A percentile compares a stretch with the other conserved stretches of the same genome.
Evolutionary conservation across 2,329 filamentous ascomycete species (phyloP).

Genomic region (Ophiostoma sp.): DNA sequence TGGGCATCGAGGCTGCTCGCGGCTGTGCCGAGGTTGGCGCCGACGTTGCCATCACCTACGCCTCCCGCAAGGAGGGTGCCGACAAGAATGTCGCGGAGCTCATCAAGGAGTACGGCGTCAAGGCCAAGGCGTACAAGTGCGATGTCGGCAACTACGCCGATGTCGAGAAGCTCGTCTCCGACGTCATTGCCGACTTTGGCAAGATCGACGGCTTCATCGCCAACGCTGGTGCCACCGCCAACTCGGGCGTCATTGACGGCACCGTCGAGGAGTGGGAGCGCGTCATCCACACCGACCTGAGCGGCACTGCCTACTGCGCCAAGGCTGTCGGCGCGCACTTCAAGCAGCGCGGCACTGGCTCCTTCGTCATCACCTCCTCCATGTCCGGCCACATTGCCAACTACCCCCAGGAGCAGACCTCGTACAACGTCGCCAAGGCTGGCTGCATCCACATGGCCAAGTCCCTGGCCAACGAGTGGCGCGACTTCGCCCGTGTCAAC

Average conservation of each 20-base stretch:
- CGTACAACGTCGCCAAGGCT: constrained; percentile 69
- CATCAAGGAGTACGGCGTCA: constrained; percentile 60
- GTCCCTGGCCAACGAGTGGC: constrained; percentile 73
- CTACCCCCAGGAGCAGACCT: constrained; percentile 66
- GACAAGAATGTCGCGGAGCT: constrained; percentile 62
- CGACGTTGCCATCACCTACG: constrained; percentile 66
- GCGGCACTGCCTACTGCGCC: constrained; percentile 73
- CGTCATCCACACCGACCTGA: constrained; percentile 66
- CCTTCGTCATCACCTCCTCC: constrained; percentile 71
- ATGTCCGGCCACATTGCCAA: constrained; percentile 77
- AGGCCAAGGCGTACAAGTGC: constrained; percentile 59
- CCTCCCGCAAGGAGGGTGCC: constrained; percentile 62
- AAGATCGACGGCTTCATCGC: constrained; percentile 74
- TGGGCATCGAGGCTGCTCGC: constrained; percentile 64
- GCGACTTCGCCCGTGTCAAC: constrained; percentile 67
- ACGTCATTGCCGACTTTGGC: constrained; percentile 60
- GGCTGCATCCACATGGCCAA: constrained; percentile 56
- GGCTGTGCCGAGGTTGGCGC: constrained; percentile 66
- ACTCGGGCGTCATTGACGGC: constrained; percentile 62
- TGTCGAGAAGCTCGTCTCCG: constrained; percentile 47
- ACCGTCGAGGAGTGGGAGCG: constrained; percentile 58
- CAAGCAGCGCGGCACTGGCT: constrained; percentile 57
- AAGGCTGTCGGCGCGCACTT: constrained; percentile 60
- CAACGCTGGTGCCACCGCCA: constrained; percentile 68
- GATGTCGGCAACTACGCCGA: constrained; percentile 51